Base-by-base conservation (phyloP, 108 stramenopile species). In the Cylindrotheca closterium region DNA sequence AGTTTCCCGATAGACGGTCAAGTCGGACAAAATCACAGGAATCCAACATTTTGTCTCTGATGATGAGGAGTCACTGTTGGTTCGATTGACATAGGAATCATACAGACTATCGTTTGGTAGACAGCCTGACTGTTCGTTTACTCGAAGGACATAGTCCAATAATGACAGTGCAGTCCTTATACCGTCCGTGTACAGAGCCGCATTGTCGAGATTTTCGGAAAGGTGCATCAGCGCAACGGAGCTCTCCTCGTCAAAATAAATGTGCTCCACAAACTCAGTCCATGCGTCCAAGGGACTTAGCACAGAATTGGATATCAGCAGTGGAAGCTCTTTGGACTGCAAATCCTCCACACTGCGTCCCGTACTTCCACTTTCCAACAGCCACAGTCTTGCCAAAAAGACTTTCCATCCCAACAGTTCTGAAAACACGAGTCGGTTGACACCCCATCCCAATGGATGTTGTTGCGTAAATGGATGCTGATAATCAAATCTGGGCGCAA, bases 361-460 rank as follows among this genome's bases (percentile, higher is more conserved):
- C 3, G 61, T 51, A 25, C 49, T 21, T 24, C 21, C n/a, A 8
- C 58, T 34, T 1, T 51, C 48, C 61, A 50, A 47, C 8, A 63
- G 48, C 7, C 49, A 63, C 19, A 49, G 49, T 30, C n/a, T 50
- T 15, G 61, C 27, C 24, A 46, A 31, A 30, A 59, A 68, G 27
- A 23, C 24, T 22, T 50, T 1, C 61, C 49, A 33, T 22, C 50
- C 49, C 21, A 63, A 66, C 3, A 48, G 25, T 30, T 68, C 60
- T 24, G 23, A 25, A 5, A 68, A 18, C 15, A 68, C 34, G 21
- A 68, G 49, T 34, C 67, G 67, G 28, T 68, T 68, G 19, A 68
- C 67, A 2, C 10, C n/a, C 67, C 67, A 68, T 17, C 33, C 29
- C 31, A 68, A 30, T 3, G 67, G 67, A 59, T 68, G 67, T 58